Evolutionary conservation across 1,284 basidiomycete genomes (phyloP).

Genomic region (Austroboletus niveus): DNA sequence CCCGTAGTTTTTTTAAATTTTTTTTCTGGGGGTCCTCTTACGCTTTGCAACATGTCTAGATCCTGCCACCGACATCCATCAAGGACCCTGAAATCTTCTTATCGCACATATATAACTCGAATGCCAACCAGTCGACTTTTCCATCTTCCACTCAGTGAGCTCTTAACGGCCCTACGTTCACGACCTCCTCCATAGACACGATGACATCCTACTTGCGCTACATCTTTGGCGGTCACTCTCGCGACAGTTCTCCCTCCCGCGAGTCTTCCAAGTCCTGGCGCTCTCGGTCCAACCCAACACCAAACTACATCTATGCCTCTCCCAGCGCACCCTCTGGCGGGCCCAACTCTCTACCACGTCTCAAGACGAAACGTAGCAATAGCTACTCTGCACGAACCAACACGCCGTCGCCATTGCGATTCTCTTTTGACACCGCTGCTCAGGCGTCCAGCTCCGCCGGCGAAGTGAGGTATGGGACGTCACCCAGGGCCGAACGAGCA

Average conservation of each 20-base stretch:
- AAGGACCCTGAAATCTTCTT: constrained; percentile 22
- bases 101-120: constrained; percentile 28
- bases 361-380: constrained; percentile 36
- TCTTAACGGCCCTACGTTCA: constrained; percentile 2
- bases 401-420: constrained; percentile 31
- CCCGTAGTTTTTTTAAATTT: constrained; percentile 3
- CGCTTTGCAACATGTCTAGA: constrained; percentile 22
- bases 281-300: constrained; percentile 29
- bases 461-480: constrained; percentile 28
- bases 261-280: constrained; percentile 23
- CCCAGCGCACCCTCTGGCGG: constrained; percentile 18
- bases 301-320: constrained; percentile 30
- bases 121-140: background rate
- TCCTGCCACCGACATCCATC: constrained; percentile 7
- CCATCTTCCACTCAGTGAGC: constrained; percentile 9
- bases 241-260: constrained; percentile 23
- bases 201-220: constrained; percentile 36
- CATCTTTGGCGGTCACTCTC: constrained; percentile 32
- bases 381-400: constrained; percentile 32
- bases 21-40: constrained; percentile 37
- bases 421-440: constrained; percentile 24
- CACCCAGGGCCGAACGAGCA: constrained; percentile 25
- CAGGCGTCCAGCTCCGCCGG: constrained; percentile 15
- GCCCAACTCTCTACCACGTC: constrained; percentile 26
- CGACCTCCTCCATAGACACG: constrained; percentile 14